These are phyloP conservation scores for Crithidia fasciculata DNA, from an alignment of 208 protist genomes.

Conservation along the genomic window DNA sequence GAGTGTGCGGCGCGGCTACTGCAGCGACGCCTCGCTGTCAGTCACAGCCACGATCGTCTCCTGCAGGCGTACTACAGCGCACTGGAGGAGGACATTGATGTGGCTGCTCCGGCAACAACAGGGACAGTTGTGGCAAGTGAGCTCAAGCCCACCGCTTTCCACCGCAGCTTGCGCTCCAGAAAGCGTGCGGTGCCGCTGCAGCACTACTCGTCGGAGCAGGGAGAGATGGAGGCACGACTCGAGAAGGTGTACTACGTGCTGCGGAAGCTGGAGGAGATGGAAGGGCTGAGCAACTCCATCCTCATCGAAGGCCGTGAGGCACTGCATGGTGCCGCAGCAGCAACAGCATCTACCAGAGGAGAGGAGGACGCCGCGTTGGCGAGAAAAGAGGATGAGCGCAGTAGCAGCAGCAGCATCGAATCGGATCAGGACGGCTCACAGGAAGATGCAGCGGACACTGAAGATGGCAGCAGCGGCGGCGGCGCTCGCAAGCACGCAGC, in stretches of 20 bases:
- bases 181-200: constrained; percentile 42
- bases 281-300: constrained; percentile 38
- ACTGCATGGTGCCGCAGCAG: not conserved
- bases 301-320: constrained; percentile 20
- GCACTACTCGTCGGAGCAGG: constrained; percentile 43
- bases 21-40: constrained; percentile 27
- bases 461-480: no score
- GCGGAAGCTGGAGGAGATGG: constrained; percentile 52
- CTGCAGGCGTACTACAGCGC: constrained; percentile 71
- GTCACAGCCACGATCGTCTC: constrained; percentile 39
- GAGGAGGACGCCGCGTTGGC: no score
- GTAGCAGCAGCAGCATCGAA: not conserved
- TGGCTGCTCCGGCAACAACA: not conserved
- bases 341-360: no score
- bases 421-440: not conserved
- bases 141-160: constrained; percentile 42
- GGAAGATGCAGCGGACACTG: not conserved
- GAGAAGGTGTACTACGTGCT: constrained; percentile 62
- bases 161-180: constrained; percentile 48
- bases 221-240: constrained; percentile 42
- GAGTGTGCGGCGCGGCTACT: constrained; percentile 44
- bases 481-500: not conserved
- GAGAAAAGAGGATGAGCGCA: not conserved
- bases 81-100: constrained; percentile 57
- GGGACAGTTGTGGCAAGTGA: constrained; percentile 9